These are phyloP conservation scores for Dactylellina parvicollis DNA, from an alignment of 2,329 filamentous ascomycete species.

Conservation along the genomic window DNA sequence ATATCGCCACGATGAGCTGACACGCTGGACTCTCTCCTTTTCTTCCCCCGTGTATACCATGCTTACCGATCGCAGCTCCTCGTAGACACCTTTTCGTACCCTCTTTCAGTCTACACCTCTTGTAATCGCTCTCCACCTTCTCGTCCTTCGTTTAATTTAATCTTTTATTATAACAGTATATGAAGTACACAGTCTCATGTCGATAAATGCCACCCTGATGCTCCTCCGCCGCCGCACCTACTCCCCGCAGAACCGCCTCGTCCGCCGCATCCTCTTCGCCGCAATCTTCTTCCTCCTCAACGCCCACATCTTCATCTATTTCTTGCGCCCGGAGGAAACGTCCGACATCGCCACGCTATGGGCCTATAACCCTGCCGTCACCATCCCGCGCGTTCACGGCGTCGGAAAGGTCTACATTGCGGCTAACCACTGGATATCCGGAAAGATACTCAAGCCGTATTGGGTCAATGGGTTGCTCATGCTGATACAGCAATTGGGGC, in stretches of 20 bases:
- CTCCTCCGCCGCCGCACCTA: constrained; percentile 46
- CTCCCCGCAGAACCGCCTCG: constrained; percentile 37
- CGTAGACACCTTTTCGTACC: background rate
- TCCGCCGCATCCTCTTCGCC: constrained; percentile 45
- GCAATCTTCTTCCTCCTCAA: constrained; percentile 21
- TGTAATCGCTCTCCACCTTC: background rate
- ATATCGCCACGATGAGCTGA: background rate
- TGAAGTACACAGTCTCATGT: background rate
- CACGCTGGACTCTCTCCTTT: background rate
- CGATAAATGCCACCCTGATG: constrained; percentile 8
- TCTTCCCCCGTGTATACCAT: background rate
- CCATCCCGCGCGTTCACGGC: constrained; percentile 32
- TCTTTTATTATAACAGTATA: background rate
- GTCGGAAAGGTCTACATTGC: constrained; percentile 69
- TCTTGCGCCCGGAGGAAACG: constrained; percentile 11
- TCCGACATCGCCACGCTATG: constrained; percentile 13
- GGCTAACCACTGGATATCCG: constrained; percentile 75
- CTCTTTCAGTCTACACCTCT: background rate
- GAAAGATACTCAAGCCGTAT: constrained; percentile 68
- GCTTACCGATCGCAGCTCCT: background rate
- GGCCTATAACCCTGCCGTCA: constrained; percentile 33
- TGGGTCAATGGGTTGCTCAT: constrained; percentile 72
- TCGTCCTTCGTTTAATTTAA: background rate
- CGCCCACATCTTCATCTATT: constrained; percentile 42
- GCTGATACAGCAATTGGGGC: constrained; percentile 69